These are phyloP conservation scores for Osmozyma mogii DNA, from an alignment of 805 yeast species.

Conservation along the genomic window DNA sequence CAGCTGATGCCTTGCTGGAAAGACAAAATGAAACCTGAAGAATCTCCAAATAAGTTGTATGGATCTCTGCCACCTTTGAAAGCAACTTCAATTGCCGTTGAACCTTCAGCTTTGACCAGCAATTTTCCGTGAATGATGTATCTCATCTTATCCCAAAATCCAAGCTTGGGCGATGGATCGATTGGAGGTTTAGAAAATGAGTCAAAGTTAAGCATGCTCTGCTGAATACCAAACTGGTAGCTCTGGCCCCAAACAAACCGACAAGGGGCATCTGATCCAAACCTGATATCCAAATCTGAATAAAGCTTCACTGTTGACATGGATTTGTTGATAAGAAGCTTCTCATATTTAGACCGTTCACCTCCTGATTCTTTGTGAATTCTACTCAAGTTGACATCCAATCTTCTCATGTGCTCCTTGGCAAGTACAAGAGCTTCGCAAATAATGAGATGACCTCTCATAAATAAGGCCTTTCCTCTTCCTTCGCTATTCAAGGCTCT, in stretches of 20 bases:
- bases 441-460: conserved; percentile 57
- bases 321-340: conserved; percentile 65
- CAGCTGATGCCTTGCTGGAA: conserved; percentile 59
- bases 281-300: conserved; percentile 49
- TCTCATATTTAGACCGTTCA: conserved; percentile 28
- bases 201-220: conserved; percentile 68
- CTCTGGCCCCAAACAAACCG: conserved; percentile 80
- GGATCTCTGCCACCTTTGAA: conserved; percentile 78
- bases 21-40: conserved; percentile 71
- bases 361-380: conserved; percentile 27
- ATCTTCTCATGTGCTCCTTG: conserved; percentile 46
- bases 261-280: conserved; percentile 51
- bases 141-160: conserved; percentile 89
- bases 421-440: conserved; percentile 54
- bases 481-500: conserved; percentile 17
- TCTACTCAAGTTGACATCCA: conserved; percentile 54
- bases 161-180: conserved; percentile 78
- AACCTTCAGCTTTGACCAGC: conserved; percentile 41
- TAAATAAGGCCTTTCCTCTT: conserved; percentile 21
- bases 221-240: conserved; percentile 77
- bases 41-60: conserved; percentile 53
- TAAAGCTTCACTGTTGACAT: conserved; percentile 67
- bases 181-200: conserved; percentile 83
- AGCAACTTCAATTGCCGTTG: conserved; percentile 46
- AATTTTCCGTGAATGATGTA: conserved; percentile 68